Evolutionary conservation across 768 basidiomycete species (phyloP), one percentile per base, ranked within the genome.

Genomic region (Fomitopsis serialis): DNA sequence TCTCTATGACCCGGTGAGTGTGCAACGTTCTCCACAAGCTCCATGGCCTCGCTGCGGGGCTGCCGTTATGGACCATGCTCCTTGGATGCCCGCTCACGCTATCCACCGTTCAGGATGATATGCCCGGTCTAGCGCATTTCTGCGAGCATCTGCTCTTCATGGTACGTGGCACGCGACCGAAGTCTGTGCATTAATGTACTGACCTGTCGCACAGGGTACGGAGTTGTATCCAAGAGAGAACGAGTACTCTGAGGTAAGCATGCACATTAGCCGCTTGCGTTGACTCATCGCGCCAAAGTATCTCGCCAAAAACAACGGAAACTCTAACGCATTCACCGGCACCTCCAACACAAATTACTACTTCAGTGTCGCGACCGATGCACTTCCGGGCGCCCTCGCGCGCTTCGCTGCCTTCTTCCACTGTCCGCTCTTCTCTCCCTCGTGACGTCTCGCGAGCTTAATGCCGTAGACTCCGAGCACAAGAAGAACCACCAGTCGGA

Each of bases 81-180:
- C 35, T 27, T 36, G 25, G 36, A 34, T 10, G 48, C 32, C 15
- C 12, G 19, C 23, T 53, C 17, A 19, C 21, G 34, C 23, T 48
- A 19, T 37, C 17, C 23, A 57, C 17, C 48, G 17, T 19, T n/a
- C 47, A 90, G 84, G 84, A 80, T 66, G 92, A 96, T 65, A 88
- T 94, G 80, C 93, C 90, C 10, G 93, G 93, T 11, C 77, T 95
- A 42, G 93, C 93, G 45, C 92, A 96, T 69, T 95, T 95, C 65
- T 95, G 94, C 71, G 96, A 99, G 67, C 96, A 99, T 68, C 66
- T 99, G 46, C 70, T 97, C 56, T 99, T 99, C 71, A 92, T 99
- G 85, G 95, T 93, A 61, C 56, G 84, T 68, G 8, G 29, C 6
- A 32, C 32, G 36, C 44, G 32, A 8, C 42, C 36, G n/a, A n/a